A percentile compares a stretch with the other conserved stretches of the same genome.
phyloP scores from a whole-genome alignment of 2,329 filamentous ascomycete species.

The Zopfia rhizophila region DNA sequence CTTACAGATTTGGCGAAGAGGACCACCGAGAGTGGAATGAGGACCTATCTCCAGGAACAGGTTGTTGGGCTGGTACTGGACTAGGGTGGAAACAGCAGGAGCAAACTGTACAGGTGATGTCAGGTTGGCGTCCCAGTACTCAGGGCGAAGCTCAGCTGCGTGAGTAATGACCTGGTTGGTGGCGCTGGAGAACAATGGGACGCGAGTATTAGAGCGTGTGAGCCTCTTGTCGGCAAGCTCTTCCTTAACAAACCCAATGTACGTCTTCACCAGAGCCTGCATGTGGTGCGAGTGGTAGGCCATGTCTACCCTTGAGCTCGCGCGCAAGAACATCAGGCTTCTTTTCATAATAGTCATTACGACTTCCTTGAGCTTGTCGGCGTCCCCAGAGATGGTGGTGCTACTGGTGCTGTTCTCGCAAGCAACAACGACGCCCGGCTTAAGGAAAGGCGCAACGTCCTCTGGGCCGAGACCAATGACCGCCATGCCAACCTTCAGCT shows the following conservation, averaged over 20 bases:
- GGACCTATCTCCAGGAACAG: constrained; percentile 44
- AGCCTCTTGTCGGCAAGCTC: not conserved
- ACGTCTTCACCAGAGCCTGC: constrained; percentile 4
- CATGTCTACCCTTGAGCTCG: constrained; percentile 2
- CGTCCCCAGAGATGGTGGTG: constrained; percentile 10
- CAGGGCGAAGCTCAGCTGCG: not conserved
- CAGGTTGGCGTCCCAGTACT: constrained; percentile 9
- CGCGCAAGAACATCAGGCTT: constrained; percentile 8
- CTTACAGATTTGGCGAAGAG: constrained; percentile 27
- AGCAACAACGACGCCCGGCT: constrained; percentile 5
- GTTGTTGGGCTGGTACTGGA: constrained; percentile 34
- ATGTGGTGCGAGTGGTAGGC: constrained; percentile 29
- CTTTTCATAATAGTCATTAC: constrained; percentile 5
- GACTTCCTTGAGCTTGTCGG: not conserved
- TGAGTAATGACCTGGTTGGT: not conserved
- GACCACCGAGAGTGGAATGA: constrained; percentile 34
- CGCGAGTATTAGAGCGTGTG: not conserved
- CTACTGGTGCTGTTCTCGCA: constrained; percentile 13
- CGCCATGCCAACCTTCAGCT: constrained; percentile 1
- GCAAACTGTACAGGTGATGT: constrained; percentile 13
- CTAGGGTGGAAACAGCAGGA: constrained; percentile 29
- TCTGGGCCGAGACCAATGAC: constrained; percentile 6
- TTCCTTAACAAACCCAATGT: constrained; percentile 19
- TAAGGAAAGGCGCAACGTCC: not conserved
- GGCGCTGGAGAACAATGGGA: constrained; percentile 1